Evolutionary conservation across 2,329 filamentous ascomycete genomes (phyloP).

Genomic region (Zarea fungicola): DNA sequence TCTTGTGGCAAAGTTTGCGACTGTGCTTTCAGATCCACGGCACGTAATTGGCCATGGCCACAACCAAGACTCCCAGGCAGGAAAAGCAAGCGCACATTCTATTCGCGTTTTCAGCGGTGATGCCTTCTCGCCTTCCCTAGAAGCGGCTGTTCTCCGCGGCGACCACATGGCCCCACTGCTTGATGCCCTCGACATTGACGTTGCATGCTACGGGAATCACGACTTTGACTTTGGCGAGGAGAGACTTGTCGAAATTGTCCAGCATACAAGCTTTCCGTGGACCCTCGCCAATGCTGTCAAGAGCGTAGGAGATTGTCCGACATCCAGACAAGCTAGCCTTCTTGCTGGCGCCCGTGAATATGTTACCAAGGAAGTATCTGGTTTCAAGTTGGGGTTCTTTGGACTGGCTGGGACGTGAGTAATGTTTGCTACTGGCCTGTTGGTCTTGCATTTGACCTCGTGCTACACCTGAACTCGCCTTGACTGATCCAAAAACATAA

Average conservation of each 20-base stretch:
- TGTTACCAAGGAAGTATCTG: slow-evolving; percentile 1
- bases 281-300: slow-evolving; percentile 16
- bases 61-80: neutral
- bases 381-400: slow-evolving; percentile 15
- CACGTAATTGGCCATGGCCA: neutral
- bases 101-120: slow-evolving; percentile 16
- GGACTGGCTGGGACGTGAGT: slow-evolving; percentile 15
- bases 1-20: slow-evolving; percentile 12
- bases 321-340: neutral
- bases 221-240: slow-evolving; percentile 16
- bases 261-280: slow-evolving; percentile 13
- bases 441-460: too few species aligned
- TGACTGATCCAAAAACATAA: neutral
- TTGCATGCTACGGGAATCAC: slow-evolving; percentile 16
- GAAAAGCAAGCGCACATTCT: neutral
- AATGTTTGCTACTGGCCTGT: too few species aligned
- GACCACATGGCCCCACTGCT: slow-evolving; percentile 15
- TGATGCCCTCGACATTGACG: slow-evolving; percentile 9
- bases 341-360: slow-evolving; percentile 12
- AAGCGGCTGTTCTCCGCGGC: slow-evolving; percentile 14
- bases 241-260: slow-evolving; percentile 7
- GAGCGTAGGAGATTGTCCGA: neutral
- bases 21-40: slow-evolving; percentile 2
- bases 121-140: slow-evolving; percentile 15
- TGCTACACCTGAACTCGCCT: too few species aligned